Percentiles rank a stretch among this genome's conserved stretches.
These are phyloP conservation scores for Globisporangium apiculatum DNA, from an alignment of 352 stramenopile genomes.

Conservation along the genomic window DNA sequence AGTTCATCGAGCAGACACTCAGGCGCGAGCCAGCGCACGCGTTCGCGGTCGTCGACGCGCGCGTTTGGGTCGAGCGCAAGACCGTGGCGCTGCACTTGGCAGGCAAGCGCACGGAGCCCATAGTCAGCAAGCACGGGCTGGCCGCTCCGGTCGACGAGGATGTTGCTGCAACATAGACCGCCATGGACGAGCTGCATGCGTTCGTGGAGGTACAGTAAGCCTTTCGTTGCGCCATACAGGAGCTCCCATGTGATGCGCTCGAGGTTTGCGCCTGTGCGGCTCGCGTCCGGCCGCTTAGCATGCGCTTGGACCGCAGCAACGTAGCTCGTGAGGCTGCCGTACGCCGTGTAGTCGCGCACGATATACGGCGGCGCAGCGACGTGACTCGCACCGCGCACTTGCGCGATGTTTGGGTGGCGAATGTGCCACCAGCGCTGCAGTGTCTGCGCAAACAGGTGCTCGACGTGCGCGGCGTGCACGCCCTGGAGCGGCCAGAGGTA, in stretches of 20 bases:
- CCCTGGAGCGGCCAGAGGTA: conserved; percentile 37
- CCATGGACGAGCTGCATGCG: conserved; percentile 44
- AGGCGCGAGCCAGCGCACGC: conserved; percentile 60
- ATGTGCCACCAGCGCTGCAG: conserved; percentile 39
- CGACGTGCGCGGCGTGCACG: conserved; percentile 40
- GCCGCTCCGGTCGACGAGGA: conserved; percentile 65
- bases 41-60: conserved; percentile 32
- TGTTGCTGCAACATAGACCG: conserved; percentile 54
- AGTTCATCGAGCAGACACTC: conserved; percentile 45
- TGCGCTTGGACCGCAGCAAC: conserved; percentile 32
- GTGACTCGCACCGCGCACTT: conserved; percentile 53
- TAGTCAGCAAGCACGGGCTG: conserved; percentile 54
- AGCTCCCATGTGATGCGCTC: conserved; percentile 46
- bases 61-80: conserved; percentile 21
- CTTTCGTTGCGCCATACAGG: conserved; percentile 48
- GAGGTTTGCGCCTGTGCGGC: conserved; percentile 17
- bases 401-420: conserved; percentile 50
- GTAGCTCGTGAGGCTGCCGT: conserved; percentile 45
- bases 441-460: conserved; percentile 44
- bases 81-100: conserved; percentile 27
- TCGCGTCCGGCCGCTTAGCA: conserved; percentile 24
- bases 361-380: conserved; percentile 36
- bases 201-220: conserved; percentile 59
- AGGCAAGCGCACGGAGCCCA: conserved; percentile 34
- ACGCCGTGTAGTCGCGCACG: conserved; percentile 53